Percentiles rank a stretch among this genome's conserved stretches.
Evolutionary conservation across 306 rosid species (phyloP).

Genomic region (Geum urbanum): DNA sequence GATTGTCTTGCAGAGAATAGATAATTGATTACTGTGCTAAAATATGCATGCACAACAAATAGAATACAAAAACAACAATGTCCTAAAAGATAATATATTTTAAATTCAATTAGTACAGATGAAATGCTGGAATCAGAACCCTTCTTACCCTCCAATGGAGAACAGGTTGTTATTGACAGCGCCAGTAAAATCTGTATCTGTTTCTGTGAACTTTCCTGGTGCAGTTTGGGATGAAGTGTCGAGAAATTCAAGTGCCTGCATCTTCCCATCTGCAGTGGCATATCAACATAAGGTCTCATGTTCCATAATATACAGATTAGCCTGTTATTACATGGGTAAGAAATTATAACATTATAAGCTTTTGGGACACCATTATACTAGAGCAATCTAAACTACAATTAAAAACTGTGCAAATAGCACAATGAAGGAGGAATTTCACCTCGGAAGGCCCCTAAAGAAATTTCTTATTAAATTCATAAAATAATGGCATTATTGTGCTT

Average conservation of each 20-base stretch:
- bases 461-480: constrained; percentile 33
- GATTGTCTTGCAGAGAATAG: not conserved
- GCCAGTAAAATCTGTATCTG: constrained; percentile 24
- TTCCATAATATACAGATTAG: constrained; percentile 29
- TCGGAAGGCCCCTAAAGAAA: constrained; percentile 34
- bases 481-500: constrained; percentile 34
- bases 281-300: constrained; percentile 49
- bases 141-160: constrained; percentile 53
- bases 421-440: constrained; percentile 25
- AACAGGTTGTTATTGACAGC: constrained; percentile 30
- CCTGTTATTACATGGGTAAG: constrained; percentile 21
- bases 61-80: not conserved
- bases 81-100: not conserved
- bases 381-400: constrained; percentile 6
- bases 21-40: not conserved
- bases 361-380: constrained; percentile 17
- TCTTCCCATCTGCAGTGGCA: constrained; percentile 82
- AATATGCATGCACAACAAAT: too few relatives aligned
- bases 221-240: constrained; percentile 37
- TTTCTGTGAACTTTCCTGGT: constrained; percentile 39
- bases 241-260: constrained; percentile 49
- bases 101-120: not conserved
- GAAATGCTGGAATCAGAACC: constrained; percentile 20
- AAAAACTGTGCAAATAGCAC: constrained; percentile 30
- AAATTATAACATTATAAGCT: constrained; percentile 17